phyloP scores from a whole-genome alignment of 1,139 yeast species.

The Zygosaccharomyces sapae region DNA sequence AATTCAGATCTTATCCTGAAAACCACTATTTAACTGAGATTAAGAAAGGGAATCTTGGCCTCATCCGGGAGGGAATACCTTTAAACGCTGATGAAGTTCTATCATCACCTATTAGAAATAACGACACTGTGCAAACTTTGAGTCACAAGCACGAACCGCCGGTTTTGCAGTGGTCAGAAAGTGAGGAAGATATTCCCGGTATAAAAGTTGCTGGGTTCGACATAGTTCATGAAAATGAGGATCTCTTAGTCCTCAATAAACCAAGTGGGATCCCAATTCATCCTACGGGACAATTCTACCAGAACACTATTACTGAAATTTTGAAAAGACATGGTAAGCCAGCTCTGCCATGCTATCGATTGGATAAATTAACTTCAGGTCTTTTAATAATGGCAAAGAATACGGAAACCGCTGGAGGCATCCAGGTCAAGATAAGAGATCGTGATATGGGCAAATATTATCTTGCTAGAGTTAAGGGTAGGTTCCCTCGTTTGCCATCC shows the following conservation, averaged over 20 bases:
- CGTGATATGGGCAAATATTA: conserved; percentile 44
- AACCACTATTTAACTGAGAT: conserved; percentile 26
- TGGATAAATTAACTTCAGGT: conserved; percentile 76
- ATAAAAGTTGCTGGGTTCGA: conserved; percentile 35
- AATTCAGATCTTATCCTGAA: conserved; percentile 48
- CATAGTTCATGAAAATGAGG: conserved; percentile 46
- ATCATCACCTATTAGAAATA: conserved; percentile 33
- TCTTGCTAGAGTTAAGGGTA: conserved; percentile 59
- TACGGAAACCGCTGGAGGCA: conserved; percentile 41
- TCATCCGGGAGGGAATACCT: conserved; percentile 21
- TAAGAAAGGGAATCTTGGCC: conserved; percentile 19
- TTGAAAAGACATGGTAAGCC: conserved; percentile 40
- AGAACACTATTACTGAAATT: conserved; percentile 60
- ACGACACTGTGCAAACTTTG: conserved; percentile 47
- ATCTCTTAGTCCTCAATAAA: conserved; percentile 59
- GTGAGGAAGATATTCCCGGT: conserved; percentile 17
- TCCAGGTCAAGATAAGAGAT: conserved; percentile 45
- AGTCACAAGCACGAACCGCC: conserved; percentile 66
- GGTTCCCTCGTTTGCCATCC: conserved; percentile 39
- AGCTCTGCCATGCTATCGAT: conserved; percentile 60
- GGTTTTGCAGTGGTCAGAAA: conserved; percentile 38
- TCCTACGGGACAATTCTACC: conserved; percentile 64
- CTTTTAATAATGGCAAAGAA: conserved; percentile 56
- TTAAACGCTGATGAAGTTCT: conserved; percentile 19
- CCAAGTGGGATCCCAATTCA: conserved; percentile 80